Conservation (phyloP, 306 rosid genomes). For the Astragalus glycyphyllos region DNA sequence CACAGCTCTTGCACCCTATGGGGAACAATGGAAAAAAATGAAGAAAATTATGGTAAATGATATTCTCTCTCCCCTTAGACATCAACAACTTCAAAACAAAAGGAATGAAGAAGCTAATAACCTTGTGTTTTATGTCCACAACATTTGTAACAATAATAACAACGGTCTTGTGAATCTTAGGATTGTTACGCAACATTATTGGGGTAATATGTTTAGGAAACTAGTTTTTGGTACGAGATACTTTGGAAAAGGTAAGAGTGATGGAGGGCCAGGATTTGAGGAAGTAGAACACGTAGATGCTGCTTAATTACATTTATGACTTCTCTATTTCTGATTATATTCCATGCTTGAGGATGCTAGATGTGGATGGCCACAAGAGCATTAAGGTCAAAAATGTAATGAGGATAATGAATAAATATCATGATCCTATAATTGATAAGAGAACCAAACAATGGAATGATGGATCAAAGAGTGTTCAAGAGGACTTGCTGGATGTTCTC, state of each 20-base stretch:
- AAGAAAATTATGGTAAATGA: conserved; percentile 30
- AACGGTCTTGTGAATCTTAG: conserved; percentile 41
- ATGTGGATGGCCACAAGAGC: conserved; percentile 46
- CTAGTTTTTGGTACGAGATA: conserved; percentile 45
- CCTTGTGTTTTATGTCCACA: conserved; percentile 44
- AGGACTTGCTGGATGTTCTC: conserved; percentile 57
- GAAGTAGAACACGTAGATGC: conserved; percentile 49
- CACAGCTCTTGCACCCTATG: conserved; percentile 24
- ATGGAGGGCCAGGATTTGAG: conserved; percentile 55
- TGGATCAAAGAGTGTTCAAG: conserved; percentile 38
- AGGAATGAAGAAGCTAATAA: conserved; percentile 53
- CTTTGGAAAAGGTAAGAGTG: conserved; percentile 43
- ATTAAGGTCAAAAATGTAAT: conserved; percentile 38
- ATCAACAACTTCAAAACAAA: conserved; percentile 42
- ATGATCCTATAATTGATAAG: conserved; percentile 46
- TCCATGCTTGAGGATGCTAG: conserved; percentile 51
- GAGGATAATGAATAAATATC: conserved; percentile 25
- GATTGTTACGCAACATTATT: conserved; percentile 37
- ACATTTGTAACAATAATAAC: conserved; percentile 11
- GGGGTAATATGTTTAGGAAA: conserved; percentile 44
- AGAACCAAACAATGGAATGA: conserved; percentile 47
- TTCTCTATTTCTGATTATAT: conserved; percentile 51
- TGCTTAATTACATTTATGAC: conserved; percentile 25
- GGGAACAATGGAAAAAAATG: conserved; percentile 51
- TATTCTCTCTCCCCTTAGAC: conserved; percentile 26